These are phyloP conservation scores for Melanomma pulvis-pyrius DNA, from an alignment of 495 filamentous ascomycete species.

Conservation along the genomic window DNA sequence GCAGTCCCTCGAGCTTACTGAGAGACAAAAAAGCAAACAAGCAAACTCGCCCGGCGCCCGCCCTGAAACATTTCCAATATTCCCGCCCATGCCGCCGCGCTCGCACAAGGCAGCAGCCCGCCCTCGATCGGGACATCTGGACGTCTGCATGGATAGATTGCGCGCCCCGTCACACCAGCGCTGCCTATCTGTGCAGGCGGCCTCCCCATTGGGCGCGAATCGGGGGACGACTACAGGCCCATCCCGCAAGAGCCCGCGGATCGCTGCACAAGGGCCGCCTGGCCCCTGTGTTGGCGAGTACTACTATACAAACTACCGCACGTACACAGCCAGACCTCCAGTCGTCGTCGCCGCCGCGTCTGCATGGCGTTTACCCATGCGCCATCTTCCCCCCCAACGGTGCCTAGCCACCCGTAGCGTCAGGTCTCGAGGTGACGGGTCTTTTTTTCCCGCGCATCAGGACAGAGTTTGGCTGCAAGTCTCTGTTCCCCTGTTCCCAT, in stretches of 20 bases:
- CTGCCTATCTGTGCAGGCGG: neutral
- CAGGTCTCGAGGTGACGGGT: too few species aligned
- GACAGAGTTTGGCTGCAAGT: too few species aligned
- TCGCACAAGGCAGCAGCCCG: slow-evolving; percentile 12
- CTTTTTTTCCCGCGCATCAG: too few species aligned
- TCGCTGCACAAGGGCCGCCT: neutral
- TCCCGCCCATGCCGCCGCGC: neutral
- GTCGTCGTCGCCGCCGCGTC: slow-evolving; percentile 18
- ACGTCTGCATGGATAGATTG: slow-evolving; percentile 2
- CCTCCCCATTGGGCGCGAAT: slow-evolving; percentile 15
- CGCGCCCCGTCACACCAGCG: neutral
- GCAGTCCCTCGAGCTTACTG: neutral
- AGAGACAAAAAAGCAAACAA: neutral
- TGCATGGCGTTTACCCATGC: slow-evolving; percentile 5
- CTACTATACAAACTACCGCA: neutral
- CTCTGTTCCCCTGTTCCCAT: too few species aligned
- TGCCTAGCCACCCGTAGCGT: neutral
- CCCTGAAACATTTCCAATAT: slow-evolving; percentile 29
- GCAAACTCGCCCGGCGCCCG: neutral
- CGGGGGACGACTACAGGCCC: neutral
- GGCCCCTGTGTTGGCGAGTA: slow-evolving; percentile 20
- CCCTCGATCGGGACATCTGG: too few species aligned
- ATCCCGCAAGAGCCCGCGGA: slow-evolving; percentile 6
- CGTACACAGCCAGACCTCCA: neutral
- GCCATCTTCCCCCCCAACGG: neutral